Percentiles rank a stretch among this genome's conserved stretches.
These are phyloP conservation scores for Exophiala viscosa DNA, from an alignment of 2,329 filamentous ascomycete genomes.

Conservation along the genomic window DNA sequence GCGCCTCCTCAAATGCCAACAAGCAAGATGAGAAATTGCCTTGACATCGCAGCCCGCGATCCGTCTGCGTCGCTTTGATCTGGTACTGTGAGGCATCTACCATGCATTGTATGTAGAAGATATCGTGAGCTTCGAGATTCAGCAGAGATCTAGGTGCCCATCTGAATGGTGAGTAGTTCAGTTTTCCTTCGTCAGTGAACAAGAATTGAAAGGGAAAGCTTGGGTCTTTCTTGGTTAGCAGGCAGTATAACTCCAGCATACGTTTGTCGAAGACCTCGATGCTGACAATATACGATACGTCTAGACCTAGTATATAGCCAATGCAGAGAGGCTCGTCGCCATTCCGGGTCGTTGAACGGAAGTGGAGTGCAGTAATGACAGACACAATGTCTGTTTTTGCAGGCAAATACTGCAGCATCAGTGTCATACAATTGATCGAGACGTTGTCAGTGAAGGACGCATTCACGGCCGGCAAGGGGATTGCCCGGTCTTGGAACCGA, in stretches of 20 bases:
- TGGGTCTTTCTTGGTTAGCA: neutral
- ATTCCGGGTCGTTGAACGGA: constrained; percentile 3
- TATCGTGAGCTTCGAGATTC: constrained; percentile 7
- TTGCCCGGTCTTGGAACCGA: constrained; percentile 1
- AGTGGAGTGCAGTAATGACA: constrained; percentile 7
- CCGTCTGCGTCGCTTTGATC: neutral
- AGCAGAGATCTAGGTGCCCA: constrained; percentile 7
- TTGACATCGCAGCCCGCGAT: constrained; percentile 3
- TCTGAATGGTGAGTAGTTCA: constrained; percentile 1
- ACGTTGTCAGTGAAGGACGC: constrained; percentile 1
- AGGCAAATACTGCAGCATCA: constrained; percentile 5
- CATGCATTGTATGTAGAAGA: constrained; percentile 6
- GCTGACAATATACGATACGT: neutral
- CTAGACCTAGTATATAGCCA: constrained; percentile 4
- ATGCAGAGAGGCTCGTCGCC: constrained; percentile 10
- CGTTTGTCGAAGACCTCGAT: neutral
- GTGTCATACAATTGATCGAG: neutral
- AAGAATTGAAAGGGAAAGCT: constrained; percentile 8
- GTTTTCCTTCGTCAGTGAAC: constrained; percentile 7
- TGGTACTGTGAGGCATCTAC: neutral
- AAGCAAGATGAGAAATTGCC: neutral
- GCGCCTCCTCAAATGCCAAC: constrained; percentile 2
- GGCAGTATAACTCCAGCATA: constrained; percentile 5
- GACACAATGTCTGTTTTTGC: neutral
- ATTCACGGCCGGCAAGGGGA: neutral